Evolutionary conservation across 2,329 filamentous ascomycete genomes (phyloP).

Genomic region (Pseudogymnoascus sp.): DNA sequence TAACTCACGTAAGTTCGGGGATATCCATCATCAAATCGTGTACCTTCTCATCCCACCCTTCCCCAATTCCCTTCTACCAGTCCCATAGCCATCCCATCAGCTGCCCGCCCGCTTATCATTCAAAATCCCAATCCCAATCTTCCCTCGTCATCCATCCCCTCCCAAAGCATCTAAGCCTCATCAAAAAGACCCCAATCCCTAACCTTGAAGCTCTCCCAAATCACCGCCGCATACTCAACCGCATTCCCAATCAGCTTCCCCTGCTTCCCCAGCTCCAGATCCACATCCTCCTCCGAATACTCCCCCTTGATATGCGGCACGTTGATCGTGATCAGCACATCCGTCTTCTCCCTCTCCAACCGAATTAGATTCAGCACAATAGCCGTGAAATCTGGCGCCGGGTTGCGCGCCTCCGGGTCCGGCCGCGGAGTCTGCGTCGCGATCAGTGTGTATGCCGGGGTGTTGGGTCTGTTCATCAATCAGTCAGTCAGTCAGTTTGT

Average conservation of each 20-base stretch:
- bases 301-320: slow-evolving; percentile 73
- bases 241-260: slow-evolving; percentile 61
- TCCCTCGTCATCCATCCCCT: background rate
- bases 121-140: background rate
- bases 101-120: background rate
- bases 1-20: background rate
- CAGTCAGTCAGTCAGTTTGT: background rate
- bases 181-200: slow-evolving; percentile 67
- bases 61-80: background rate
- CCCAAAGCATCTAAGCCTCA: slow-evolving; percentile 23
- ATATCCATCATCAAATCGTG: background rate
- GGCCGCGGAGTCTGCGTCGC: slow-evolving; percentile 50
- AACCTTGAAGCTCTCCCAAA: slow-evolving; percentile 68
- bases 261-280: slow-evolving; percentile 55
- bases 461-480: slow-evolving; percentile 34
- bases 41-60: background rate
- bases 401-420: slow-evolving; percentile 27
- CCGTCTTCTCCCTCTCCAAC: slow-evolving; percentile 65
- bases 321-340: slow-evolving; percentile 80
- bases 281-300: slow-evolving; percentile 65
- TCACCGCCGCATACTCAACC: slow-evolving; percentile 57
- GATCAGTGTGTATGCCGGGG: slow-evolving; percentile 60
- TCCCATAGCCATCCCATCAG: background rate
- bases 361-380: slow-evolving; percentile 72
- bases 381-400: slow-evolving; percentile 52